A percentile compares a stretch with the other conserved stretches of the same genome.
Conservation (phyloP, 768 basidiomycete genomes). For the Pleurotus sapidus region DNA sequence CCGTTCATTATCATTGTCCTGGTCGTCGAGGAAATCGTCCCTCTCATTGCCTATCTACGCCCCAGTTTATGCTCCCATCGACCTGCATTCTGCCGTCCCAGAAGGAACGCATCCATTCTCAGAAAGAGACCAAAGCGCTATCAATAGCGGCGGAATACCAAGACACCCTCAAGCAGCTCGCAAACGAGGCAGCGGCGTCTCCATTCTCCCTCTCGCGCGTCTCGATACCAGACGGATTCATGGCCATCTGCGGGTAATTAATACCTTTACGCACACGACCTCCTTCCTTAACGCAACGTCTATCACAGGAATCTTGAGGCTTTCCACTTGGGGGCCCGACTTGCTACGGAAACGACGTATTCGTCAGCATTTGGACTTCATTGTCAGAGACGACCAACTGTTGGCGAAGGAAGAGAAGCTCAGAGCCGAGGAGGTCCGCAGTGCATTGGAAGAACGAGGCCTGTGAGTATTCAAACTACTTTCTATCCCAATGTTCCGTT, state of each 20-base stretch:
- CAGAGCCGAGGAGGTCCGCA: conserved; percentile 51
- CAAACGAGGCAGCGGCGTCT: background rate
- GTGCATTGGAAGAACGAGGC: conserved; percentile 75
- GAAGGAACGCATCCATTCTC: conserved; percentile 57
- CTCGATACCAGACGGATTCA: background rate
- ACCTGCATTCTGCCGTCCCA: conserved; percentile 86
- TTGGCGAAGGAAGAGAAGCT: conserved; percentile 51
- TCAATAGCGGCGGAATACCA: background rate
- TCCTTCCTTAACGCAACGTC: background rate
- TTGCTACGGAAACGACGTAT: conserved; percentile 41
- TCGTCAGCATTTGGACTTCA: conserved; percentile 35
- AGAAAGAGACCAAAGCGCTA: conserved; percentile 46
- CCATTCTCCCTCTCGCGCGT: background rate
- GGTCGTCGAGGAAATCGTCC: conserved; percentile 78
- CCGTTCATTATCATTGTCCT: conserved; percentile 77
- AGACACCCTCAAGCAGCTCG: background rate
- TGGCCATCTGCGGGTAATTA: conserved; percentile 58
- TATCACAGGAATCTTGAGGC: conserved; percentile 31
- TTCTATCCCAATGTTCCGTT: background rate
- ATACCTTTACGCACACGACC: background rate
- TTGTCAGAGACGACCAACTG: conserved; percentile 64
- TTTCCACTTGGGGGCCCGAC: conserved; percentile 43
- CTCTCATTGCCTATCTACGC: conserved; percentile 81
- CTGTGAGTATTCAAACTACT: conserved; percentile 47
- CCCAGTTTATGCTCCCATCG: conserved; percentile 82